Evolutionary conservation across 1,284 basidiomycete species (phyloP).

Genomic region (Malassezia furfur): DNA sequence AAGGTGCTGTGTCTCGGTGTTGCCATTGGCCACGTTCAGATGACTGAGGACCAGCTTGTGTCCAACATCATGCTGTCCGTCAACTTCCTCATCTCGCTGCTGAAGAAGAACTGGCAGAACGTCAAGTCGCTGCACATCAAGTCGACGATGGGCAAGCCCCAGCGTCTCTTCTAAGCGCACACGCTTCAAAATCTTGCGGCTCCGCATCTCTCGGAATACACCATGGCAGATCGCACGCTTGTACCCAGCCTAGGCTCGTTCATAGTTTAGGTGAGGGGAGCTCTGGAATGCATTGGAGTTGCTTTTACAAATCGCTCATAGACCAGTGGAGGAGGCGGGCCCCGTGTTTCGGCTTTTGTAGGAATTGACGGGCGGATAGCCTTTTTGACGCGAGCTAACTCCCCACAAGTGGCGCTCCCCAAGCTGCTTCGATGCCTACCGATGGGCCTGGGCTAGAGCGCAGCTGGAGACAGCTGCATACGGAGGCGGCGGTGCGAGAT

Average conservation of each 20-base stretch:
- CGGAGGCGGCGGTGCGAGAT: not conserved
- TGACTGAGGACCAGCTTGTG: slow-evolving; percentile 94
- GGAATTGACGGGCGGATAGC: no score
- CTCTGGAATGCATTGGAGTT: slow-evolving; percentile 15
- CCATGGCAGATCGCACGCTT: slow-evolving; percentile 21
- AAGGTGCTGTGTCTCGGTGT: slow-evolving; percentile 99
- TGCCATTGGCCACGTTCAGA: slow-evolving; percentile 92
- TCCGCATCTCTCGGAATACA: slow-evolving; percentile 10
- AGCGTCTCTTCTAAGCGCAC: slow-evolving; percentile 71
- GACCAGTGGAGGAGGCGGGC: not conserved
- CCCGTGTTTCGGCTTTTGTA: no score
- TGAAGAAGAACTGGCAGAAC: slow-evolving; percentile 99
- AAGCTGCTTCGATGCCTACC: not conserved
- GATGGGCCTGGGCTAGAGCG: not conserved
- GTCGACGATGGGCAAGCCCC: slow-evolving; percentile 96
- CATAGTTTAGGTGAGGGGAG: slow-evolving; percentile 18
- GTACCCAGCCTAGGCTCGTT: slow-evolving; percentile 17
- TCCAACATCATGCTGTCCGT: slow-evolving; percentile 95
- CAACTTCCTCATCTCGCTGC: slow-evolving; percentile 98
- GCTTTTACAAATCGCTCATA: not conserved
- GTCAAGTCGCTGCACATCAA: slow-evolving; percentile 98
- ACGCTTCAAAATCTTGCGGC: not conserved
- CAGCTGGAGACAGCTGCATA: not conserved
- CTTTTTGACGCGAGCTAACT: no score
- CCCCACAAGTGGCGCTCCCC: no score